Conservation (phyloP, 371 early-diverging fungal species). For the Antonospora locustae region DNA sequence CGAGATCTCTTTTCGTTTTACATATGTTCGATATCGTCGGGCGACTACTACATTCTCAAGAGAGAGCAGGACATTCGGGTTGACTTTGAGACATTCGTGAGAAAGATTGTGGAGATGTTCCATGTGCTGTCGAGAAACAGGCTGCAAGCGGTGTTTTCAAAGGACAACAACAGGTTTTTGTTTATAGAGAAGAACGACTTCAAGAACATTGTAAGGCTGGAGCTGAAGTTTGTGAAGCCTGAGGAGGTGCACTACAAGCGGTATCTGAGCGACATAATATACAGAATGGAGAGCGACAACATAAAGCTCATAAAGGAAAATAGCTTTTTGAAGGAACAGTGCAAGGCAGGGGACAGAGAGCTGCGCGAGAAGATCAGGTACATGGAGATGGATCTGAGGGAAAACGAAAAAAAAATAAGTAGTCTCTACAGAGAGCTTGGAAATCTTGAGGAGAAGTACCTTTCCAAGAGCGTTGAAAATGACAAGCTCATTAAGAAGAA, state of each 20-base stretch:
- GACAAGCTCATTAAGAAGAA: slow-evolving; percentile 18
- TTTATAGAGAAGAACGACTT: slow-evolving; percentile 54
- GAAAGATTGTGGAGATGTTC: slow-evolving; percentile 45
- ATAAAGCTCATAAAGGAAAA: slow-evolving; percentile 50
- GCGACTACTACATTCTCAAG: slow-evolving; percentile 53
- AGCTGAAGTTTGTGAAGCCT: slow-evolving; percentile 48
- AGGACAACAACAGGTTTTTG: slow-evolving; percentile 34
- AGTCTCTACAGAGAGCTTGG: slow-evolving; percentile 18
- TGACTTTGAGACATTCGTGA: slow-evolving; percentile 49
- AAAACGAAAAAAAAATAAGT: slow-evolving; percentile 21
- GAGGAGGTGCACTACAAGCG: slow-evolving; percentile 47
- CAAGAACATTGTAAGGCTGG: slow-evolving; percentile 52
- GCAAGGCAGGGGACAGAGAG: slow-evolving; percentile 14
- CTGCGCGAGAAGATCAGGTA: slow-evolving; percentile 19
- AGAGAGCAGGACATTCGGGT: slow-evolving; percentile 54
- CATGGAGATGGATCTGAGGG: slow-evolving; percentile 22
- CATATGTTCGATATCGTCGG: slow-evolving; percentile 30
- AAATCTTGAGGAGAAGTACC: slow-evolving; percentile 9
- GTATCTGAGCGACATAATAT: slow-evolving; percentile 50
- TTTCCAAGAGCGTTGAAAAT: slow-evolving; percentile 5
- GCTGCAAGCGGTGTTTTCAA: slow-evolving; percentile 30
- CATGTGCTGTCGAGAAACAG: slow-evolving; percentile 32
- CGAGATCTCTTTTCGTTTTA: slow-evolving; percentile 49
- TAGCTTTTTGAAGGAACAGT: slow-evolving; percentile 39
- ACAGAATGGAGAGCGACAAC: slow-evolving; percentile 45